Evolutionary conservation across 352 stramenopile species (phyloP), one percentile per base, ranked within the genome.

Genomic region (Phytophthora rubi): DNA sequence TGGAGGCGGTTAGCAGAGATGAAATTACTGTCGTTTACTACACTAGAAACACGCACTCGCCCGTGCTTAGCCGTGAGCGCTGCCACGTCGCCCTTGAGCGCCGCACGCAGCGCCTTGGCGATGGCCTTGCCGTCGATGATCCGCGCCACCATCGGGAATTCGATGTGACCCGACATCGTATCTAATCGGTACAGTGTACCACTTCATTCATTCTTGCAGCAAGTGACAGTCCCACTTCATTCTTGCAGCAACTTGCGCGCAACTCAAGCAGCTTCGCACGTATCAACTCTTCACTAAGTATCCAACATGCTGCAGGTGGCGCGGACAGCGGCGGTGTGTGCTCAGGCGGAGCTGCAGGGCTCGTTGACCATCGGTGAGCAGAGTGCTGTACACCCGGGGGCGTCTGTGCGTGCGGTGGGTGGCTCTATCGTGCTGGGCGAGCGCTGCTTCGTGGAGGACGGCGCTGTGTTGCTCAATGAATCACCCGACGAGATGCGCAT

Each of bases 91-190:
- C 71, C 73, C 68, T 85, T 85, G 59, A 94, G 81, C 16, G 73
- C 73, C 8, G 68, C 75, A 33, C 87, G 82, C 70, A 94, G 69
- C 70, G 83, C 83, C 70, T 79, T 79, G 13, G 87, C 83, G 56
- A 93, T 76, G 49, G 79, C 76, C 66, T 91, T 92, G 73, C 87
- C 85, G 52, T 94, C 81, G 59, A 94, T 90, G 52, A 94, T 64
- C 21, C 74, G 74, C 37, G 81, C 82, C 67, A 71, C 82, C 67
- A 71, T 75, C 39, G 21, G 10, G 10, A 49, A 39, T 39, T 37
- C 2, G 32, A 26, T 26, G 23, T 26, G 23, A 26, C 23, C 23
- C 23, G 23, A 26, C 23, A 35, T 44, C 0, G 32, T 35, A 35
- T 35, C 32, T 9, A 35, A 7, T 8, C 9, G 39, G 39, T 47